Evolutionary conservation across 192 early-diverging fungal species (phyloP), one percentile per base, ranked within the genome.

Genomic region (Rhizophagus clarus): DNA sequence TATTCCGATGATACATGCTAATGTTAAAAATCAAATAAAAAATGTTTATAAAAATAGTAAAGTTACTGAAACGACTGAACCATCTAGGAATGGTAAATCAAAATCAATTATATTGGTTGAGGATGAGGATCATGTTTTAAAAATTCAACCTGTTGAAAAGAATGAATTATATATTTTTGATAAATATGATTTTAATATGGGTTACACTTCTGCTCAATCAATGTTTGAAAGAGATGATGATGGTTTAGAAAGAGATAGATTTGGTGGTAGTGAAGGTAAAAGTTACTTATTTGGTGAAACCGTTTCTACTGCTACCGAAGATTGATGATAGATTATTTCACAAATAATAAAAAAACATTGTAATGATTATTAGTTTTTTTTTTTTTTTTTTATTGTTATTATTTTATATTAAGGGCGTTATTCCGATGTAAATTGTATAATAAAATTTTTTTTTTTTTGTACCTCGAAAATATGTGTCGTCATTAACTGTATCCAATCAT

Each of bases 1-100:
- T 26, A 87, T 91, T 34, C 92, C 92, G 11, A 87, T 93, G 84
- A 89, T 94, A 40, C 90, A 91, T 73, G 88, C 90, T 67, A 87
- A 83, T 29, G 88, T 91, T 71, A 87, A 88, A 24, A 91, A 91
- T 74, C 74, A 93, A 72, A 79, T 94, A 73, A 83, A 80, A 40
- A 82, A 84, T 51, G 85, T 94, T 24, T 90, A 93, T 72, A 82
- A 45, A 12, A 12, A 87, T 31, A 87, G 88, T 32, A 82, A 85
- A 24, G 32, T 74, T 2, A 68, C 76, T 28, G 75, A 74, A 28
- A 42, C 32, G 26, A 56, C 66, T 20, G 40, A 76, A 34, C 3
- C 20, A 20, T 82, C 77, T 4, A 74, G 81, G 42, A 69, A 77
- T 64, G 84, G 81, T 17, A 84, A 62, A n/a, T 68, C 79, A 3